Percentiles rank a stretch among this genome's conserved stretches.
Evolutionary conservation across 2,329 filamentous ascomycete species (phyloP).

Genomic region (Aureobasidium sp.): DNA sequence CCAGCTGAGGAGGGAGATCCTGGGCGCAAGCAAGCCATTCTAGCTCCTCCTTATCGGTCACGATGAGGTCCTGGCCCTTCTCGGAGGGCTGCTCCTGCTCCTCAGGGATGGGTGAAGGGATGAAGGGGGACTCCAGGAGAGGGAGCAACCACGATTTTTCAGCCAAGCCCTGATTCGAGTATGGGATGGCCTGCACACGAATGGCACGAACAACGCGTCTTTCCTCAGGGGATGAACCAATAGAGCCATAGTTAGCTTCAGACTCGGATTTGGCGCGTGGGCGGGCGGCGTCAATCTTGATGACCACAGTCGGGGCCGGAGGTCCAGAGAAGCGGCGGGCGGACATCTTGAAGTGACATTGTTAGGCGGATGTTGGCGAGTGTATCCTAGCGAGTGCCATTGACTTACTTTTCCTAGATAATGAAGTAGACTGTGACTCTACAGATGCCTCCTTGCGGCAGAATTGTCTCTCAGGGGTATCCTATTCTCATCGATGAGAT

Average conservation of each 20-base stretch:
- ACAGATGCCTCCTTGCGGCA: background rate
- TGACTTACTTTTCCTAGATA: background rate
- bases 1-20: conserved; percentile 19
- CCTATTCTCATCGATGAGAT: background rate
- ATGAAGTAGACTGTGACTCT: background rate
- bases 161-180: background rate
- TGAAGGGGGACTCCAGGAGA: background rate
- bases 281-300: background rate
- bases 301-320: background rate
- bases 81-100: background rate
- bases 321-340: conserved; percentile 6
- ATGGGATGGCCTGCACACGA: background rate
- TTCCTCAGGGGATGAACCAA: background rate
- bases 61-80: conserved; percentile 14
- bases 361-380: background rate
- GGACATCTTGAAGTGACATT: background rate
- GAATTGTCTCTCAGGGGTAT: background rate
- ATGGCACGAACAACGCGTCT: background rate
- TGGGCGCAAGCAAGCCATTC: conserved; percentile 19
- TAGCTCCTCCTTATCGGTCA: conserved; percentile 23
- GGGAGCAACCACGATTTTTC: background rate
- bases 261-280: conserved; percentile 10
- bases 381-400: background rate
- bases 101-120: background rate
- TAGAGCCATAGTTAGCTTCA: background rate